A percentile compares a stretch with the other conserved stretches of the same genome.
These are phyloP conservation scores for Clonostachys chloroleuca DNA, from an alignment of 2,329 filamentous ascomycete species.

Conservation along the genomic window DNA sequence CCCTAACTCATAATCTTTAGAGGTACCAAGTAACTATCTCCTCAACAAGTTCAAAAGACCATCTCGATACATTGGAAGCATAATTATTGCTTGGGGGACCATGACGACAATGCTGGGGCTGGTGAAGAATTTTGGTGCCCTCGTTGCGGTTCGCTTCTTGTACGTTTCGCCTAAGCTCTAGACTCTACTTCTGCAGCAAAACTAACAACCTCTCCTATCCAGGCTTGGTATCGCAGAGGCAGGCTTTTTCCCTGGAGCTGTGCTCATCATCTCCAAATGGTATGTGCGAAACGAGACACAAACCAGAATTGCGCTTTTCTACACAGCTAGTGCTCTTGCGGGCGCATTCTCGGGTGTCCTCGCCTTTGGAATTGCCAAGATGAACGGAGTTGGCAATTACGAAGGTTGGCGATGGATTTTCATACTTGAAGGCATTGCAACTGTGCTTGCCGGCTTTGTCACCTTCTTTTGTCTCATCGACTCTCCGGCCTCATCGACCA, in stretches of 20 bases:
- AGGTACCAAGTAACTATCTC: slow-evolving; percentile 72
- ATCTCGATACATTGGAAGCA: slow-evolving; percentile 23
- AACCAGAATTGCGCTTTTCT: slow-evolving; percentile 17
- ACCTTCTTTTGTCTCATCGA: slow-evolving; percentile 42
- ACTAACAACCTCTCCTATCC: neutral
- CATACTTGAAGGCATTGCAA: slow-evolving; percentile 12
- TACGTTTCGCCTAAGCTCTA: too few relatives aligned
- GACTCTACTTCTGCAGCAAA: too few relatives aligned
- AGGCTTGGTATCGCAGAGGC: slow-evolving; percentile 4
- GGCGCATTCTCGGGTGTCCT: slow-evolving; percentile 14
- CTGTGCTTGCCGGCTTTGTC: slow-evolving; percentile 27
- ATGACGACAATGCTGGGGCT: slow-evolving; percentile 47
- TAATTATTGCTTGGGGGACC: slow-evolving; percentile 36
- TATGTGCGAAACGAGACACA: slow-evolving; percentile 19
- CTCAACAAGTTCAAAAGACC: slow-evolving; percentile 59
- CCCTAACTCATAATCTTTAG: slow-evolving; percentile 36
- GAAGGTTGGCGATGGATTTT: slow-evolving; percentile 15
- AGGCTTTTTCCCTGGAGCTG: slow-evolving; percentile 20
- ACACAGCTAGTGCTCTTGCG: slow-evolving; percentile 12
- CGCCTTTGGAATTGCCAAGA: slow-evolving; percentile 11
- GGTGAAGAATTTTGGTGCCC: slow-evolving; percentile 38
- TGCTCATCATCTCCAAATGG: slow-evolving; percentile 19
- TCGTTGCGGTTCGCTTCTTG: slow-evolving; percentile 20
- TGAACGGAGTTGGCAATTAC: slow-evolving; percentile 8
- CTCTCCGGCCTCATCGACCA: slow-evolving; percentile 4